Conservation (phyloP, 164 flowering plant genomes). For the Cinnamomum micranthum region DNA sequence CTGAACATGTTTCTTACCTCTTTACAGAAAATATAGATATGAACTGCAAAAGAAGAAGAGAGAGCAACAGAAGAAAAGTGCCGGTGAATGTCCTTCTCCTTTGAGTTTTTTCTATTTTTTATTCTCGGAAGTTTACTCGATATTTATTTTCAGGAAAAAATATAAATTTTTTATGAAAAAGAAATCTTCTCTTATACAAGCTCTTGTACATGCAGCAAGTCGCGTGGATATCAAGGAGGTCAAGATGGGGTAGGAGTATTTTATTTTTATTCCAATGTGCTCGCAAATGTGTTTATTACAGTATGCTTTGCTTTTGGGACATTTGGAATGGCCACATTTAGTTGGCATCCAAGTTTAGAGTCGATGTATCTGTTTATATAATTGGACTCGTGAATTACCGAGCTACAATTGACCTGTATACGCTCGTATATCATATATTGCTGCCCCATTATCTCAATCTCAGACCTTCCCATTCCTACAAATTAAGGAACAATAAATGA, state of each 20-base stretch:
- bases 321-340: too few relatives aligned
- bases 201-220: constrained; percentile 48
- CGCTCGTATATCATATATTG: too few relatives aligned
- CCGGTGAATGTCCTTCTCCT: constrained; percentile 37
- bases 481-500: too few relatives aligned
- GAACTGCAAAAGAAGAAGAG: constrained; percentile 85
- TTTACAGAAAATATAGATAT: constrained; percentile 74
- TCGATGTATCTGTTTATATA: too few relatives aligned
- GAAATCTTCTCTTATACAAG: constrained; percentile 16
- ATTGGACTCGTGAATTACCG: too few relatives aligned
- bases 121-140: background rate
- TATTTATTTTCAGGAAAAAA: background rate
- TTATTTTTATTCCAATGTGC: background rate
- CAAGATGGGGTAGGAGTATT: constrained; percentile 78
- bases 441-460: too few relatives aligned
- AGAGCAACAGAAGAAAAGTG: constrained; percentile 85
- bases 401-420: too few relatives aligned
- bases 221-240: constrained; percentile 94
- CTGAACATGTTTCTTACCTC: constrained; percentile 10
- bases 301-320: too few relatives aligned
- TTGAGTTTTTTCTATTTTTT: constrained; percentile 6
- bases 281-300: background rate
- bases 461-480: too few relatives aligned
- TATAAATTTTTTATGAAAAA: background rate
- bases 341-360: too few relatives aligned